Evolutionary conservation across 306 rosid species (phyloP).

Genomic region (Casuarina cunninghamiana): DNA sequence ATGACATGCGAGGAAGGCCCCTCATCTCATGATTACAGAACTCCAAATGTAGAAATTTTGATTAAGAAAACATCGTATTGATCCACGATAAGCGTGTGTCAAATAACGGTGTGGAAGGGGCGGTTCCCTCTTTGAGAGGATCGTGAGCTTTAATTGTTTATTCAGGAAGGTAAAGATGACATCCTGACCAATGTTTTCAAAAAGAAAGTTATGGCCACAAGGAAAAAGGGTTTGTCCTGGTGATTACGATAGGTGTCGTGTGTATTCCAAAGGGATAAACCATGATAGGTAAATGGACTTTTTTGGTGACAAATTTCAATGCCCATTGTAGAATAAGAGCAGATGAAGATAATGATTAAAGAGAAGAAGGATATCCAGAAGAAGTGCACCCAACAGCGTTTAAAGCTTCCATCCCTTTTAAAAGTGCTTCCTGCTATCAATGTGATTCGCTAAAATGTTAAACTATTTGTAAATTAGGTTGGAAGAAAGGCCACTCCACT

Average conservation of each 20-base stretch:
- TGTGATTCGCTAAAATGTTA: slow-evolving; percentile 1
- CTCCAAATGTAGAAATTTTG: slow-evolving; percentile 10
- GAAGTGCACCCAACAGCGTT: slow-evolving; percentile 32
- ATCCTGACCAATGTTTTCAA: not conserved
- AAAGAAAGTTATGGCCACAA: slow-evolving; percentile 23
- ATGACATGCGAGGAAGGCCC: not conserved
- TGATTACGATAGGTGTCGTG: slow-evolving; percentile 20
- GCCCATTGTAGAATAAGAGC: slow-evolving; percentile 28
- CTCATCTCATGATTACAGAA: slow-evolving; percentile 9
- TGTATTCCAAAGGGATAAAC: slow-evolving; percentile 19
- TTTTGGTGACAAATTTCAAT: not conserved
- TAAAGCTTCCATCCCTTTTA: slow-evolving; percentile 10
- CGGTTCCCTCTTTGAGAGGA: slow-evolving; percentile 24
- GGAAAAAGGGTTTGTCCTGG: slow-evolving; percentile 1
- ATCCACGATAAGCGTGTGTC: slow-evolving; percentile 43
- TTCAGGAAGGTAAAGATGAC: slow-evolving; percentile 15
- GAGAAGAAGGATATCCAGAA: slow-evolving; percentile 27
- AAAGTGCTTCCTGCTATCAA: slow-evolving; percentile 24
- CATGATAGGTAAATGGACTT: slow-evolving; percentile 2
- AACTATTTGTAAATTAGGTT: slow-evolving; percentile 27
- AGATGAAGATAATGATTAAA: slow-evolving; percentile 40
- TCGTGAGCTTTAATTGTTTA: slow-evolving; percentile 25
- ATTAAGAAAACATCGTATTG: slow-evolving; percentile 26
- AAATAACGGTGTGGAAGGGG: slow-evolving; percentile 15
- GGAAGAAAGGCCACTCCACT: slow-evolving; percentile 20